phyloP scores from a whole-genome alignment of 2,329 filamentous ascomycete genomes.

The Diaporthe destruens region DNA sequence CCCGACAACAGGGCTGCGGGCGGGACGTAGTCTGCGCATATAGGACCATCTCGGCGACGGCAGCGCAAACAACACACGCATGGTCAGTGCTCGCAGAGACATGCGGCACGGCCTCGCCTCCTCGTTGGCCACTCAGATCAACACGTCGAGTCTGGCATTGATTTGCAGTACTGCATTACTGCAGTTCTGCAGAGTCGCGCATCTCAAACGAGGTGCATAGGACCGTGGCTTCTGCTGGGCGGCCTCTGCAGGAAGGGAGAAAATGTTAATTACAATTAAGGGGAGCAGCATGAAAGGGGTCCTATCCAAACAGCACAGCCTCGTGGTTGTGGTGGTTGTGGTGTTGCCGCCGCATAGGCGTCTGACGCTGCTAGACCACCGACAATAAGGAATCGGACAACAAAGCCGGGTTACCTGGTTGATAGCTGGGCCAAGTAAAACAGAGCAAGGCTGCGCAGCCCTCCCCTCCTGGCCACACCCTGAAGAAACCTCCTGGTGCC shows the following conservation, averaged over 20 bases:
- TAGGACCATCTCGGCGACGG: slow-evolving; percentile 6
- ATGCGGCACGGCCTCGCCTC: slow-evolving; percentile 31
- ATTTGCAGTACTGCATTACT: slow-evolving; percentile 25
- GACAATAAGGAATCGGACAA: slow-evolving; percentile 1
- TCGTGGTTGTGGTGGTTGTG: slow-evolving; percentile 7
- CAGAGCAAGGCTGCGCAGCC: slow-evolving; percentile 38
- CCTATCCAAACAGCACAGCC: slow-evolving; percentile 31
- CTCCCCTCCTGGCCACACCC: slow-evolving; percentile 39
- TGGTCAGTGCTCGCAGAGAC: slow-evolving; percentile 25
- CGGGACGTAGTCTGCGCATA: not conserved
- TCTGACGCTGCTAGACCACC: slow-evolving; percentile 27
- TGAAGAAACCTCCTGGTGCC: slow-evolving; percentile 32
- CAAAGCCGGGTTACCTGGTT: slow-evolving; percentile 35
- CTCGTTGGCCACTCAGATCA: slow-evolving; percentile 28
- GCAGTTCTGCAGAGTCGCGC: slow-evolving; percentile 8
- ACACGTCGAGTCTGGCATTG: slow-evolving; percentile 27
- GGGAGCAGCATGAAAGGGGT: slow-evolving; percentile 28
- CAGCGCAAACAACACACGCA: slow-evolving; percentile 22
- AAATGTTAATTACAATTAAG: slow-evolving; percentile 33
- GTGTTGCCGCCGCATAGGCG: slow-evolving; percentile 17
- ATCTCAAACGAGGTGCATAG: slow-evolving; percentile 1
- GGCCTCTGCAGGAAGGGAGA: slow-evolving; percentile 20
- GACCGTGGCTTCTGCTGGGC: slow-evolving; percentile 22
- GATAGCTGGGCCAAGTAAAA: slow-evolving; percentile 37
- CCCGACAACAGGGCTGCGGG: slow-evolving; percentile 25